Conservation (phyloP, 2,329 filamentous ascomycete genomes). For the Ophiognomonia clavigignenti-juglandacearum region DNA sequence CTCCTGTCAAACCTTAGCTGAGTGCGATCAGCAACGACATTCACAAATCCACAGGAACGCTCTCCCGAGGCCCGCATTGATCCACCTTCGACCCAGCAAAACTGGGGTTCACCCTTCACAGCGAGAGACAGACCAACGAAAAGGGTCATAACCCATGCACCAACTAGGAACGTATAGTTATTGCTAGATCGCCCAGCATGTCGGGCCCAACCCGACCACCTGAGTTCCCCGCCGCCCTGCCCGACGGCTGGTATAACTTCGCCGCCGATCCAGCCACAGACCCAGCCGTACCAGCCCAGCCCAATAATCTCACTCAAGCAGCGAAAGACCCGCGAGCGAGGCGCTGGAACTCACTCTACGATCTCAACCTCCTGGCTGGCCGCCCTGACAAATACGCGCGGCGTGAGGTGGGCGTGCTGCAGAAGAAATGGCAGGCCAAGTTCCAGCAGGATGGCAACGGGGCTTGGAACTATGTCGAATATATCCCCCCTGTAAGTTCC, state of each 20-base stretch:
- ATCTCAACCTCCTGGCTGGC: background rate
- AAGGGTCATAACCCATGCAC: too few relatives aligned
- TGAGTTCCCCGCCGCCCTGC: background rate
- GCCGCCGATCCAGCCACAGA: background rate
- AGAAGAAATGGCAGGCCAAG: background rate
- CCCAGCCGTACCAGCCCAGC: background rate
- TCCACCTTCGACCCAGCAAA: too few relatives aligned
- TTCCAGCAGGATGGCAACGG: background rate
- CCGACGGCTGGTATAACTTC: background rate
- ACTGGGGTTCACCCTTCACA: too few relatives aligned
- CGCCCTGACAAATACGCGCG: background rate
- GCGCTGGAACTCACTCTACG: background rate
- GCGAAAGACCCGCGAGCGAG: background rate
- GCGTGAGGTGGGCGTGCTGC: background rate
- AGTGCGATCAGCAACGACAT: too few relatives aligned
- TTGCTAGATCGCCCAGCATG: too few relatives aligned
- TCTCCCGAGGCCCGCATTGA: too few relatives aligned
- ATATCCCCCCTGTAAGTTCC: background rate
- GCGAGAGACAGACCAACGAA: too few relatives aligned
- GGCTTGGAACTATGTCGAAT: slow-evolving; percentile 9
- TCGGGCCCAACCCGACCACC: too few relatives aligned
- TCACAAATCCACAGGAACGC: too few relatives aligned
- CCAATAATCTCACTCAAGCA: background rate
- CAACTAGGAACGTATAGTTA: too few relatives aligned
- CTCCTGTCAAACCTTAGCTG: too few relatives aligned